phyloP scores from a whole-genome alignment of 148 eudicot species.

The Rhododendron simsii region DNA sequence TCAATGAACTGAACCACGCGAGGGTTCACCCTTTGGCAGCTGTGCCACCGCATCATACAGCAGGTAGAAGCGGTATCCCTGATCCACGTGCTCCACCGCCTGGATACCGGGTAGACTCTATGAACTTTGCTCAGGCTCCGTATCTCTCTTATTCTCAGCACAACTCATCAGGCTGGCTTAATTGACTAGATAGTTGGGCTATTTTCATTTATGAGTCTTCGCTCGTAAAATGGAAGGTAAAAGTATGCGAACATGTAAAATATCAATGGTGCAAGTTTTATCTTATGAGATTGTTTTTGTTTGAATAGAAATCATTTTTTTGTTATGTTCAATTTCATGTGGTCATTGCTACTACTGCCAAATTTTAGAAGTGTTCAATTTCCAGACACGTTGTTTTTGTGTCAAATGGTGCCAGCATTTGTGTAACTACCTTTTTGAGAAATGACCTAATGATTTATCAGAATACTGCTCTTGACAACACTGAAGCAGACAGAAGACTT shows the following conservation, averaged over 20 bases:
- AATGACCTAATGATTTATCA: too few species aligned
- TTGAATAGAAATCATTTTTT: background rate
- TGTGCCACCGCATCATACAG: background rate
- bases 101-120: slow-evolving; percentile 11
- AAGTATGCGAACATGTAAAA: background rate
- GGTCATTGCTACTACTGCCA: background rate
- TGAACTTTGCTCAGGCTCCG: slow-evolving; percentile 31
- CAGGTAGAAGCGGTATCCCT: slow-evolving; percentile 14
- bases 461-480: too few species aligned
- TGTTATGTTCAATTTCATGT: background rate
- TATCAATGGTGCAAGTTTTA: background rate
- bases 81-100: slow-evolving; percentile 13
- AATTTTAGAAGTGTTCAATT: background rate
- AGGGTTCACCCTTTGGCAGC: slow-evolving; percentile 14
- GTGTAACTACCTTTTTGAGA: too few species aligned
- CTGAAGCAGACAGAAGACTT: too few species aligned
- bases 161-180: slow-evolving; percentile 36
- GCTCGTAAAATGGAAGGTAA: background rate
- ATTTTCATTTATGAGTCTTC: background rate
- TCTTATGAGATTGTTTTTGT: background rate
- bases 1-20: slow-evolving; percentile 29
- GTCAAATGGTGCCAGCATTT: background rate
- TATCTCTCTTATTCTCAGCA: slow-evolving; percentile 6
- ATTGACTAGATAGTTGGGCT: slow-evolving; percentile 8
- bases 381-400: background rate